These are phyloP conservation scores for Speleostelium caveatum DNA, from an alignment of 78 protist genomes.

Conservation along the genomic window DNA sequence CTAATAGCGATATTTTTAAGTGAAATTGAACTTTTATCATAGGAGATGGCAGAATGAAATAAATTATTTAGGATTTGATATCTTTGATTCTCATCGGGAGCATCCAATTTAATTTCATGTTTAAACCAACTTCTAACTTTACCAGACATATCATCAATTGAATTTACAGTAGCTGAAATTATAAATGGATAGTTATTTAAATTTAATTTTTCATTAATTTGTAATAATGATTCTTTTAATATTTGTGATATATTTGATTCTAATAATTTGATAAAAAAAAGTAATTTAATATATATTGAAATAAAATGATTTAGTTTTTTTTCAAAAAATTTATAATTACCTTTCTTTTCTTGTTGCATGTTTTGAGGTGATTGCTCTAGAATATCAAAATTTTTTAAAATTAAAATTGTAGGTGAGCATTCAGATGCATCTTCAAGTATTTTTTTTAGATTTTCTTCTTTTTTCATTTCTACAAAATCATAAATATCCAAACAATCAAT, in stretches of 20 bases:
- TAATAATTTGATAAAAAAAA: too few relatives aligned
- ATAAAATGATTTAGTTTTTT: background rate
- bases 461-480: constrained; percentile 31
- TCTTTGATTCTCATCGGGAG: constrained; percentile 78
- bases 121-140: constrained; percentile 79
- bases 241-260: constrained; percentile 47
- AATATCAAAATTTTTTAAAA: constrained; percentile 59
- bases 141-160: constrained; percentile 68
- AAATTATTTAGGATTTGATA: constrained; percentile 31
- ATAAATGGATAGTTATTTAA: constrained; percentile 30
- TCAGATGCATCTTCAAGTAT: constrained; percentile 7
- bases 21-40: constrained; percentile 44
- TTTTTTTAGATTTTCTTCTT: constrained; percentile 10
- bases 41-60: background rate
- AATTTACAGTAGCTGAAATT: constrained; percentile 40
- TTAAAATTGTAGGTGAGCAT: background rate
- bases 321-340: background rate
- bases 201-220: constrained; percentile 3
- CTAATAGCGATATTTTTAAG: constrained; percentile 60
- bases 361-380: constrained; percentile 58
- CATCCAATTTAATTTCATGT: constrained; percentile 69
- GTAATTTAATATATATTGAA: background rate
- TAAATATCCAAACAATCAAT: constrained; percentile 73
- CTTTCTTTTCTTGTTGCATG: constrained; percentile 52
- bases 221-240: constrained; percentile 14